Evolutionary conservation across 305 asterid species (phyloP), one percentile per base, ranked within the genome.

Genomic region (Fraxinus albicans): DNA sequence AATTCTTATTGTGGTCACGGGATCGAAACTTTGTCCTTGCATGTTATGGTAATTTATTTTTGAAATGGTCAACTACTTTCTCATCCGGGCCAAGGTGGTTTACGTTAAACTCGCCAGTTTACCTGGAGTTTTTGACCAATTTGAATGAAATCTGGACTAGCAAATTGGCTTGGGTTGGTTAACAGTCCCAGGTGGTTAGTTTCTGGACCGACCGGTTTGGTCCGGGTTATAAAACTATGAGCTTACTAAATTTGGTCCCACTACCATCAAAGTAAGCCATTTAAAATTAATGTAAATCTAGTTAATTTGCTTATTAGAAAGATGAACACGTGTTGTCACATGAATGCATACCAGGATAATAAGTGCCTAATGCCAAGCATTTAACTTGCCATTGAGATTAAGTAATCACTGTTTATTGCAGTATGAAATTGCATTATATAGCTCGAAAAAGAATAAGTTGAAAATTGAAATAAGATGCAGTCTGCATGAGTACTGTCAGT

Each of bases 221-320:
- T 79, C 38, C n/a, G 27, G 17, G 21, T 35, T 40, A 33, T 70
- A 55, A 13, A 4, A 58, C 69, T 65, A 15, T 23, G 78, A 78
- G 42, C 60, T 23, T 40, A 69, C 80, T 25, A 70, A 4, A 77
- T 74, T n/a, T 67, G 35, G 19, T 67, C 35, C 36, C 74, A 67
- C 0, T 67, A 27, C 74, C 36, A 67, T 67, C 35, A 34, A 67
- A 67, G 17, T 67, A 67, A 67, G 19, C 8, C 36, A 25, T 25
- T 4, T 27, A 29, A 29, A 67, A 13, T 67, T 67, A 67, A 67
- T 67, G 21, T 69, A 69, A 69, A n/a, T 70, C 58, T 60, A 7
- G 8, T 44, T 53, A 44, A 19, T 77, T 53, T 50, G 25, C 77
- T 10, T 82, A 77, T 80, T 79, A 38, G 70, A 72, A 31, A 69